phyloP scores from a whole-genome alignment of 2,329 filamentous ascomycete genomes.

The Fusarium oligoseptatum region DNA sequence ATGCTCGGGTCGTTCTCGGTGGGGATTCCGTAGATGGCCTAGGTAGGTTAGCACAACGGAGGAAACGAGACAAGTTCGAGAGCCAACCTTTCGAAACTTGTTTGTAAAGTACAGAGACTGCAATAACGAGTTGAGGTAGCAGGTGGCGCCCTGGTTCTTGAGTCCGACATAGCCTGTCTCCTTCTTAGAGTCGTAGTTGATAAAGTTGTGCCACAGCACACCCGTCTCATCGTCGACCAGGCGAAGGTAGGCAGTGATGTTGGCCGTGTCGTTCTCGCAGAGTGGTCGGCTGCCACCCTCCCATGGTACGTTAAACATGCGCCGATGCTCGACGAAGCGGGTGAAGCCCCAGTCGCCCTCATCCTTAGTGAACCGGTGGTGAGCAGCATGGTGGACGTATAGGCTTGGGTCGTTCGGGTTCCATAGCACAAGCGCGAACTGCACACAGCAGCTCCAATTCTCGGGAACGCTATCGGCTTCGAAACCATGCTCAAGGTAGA shows the following conservation, averaged over 20 bases:
- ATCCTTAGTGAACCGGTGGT: constrained; percentile 95
- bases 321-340: constrained; percentile 89
- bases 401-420: constrained; percentile 93
- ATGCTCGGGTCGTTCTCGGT: constrained; percentile 86
- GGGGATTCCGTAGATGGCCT: constrained; percentile 97
- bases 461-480: constrained; percentile 81
- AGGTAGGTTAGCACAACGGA: constrained; percentile 28
- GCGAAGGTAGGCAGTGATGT: constrained; percentile 86
- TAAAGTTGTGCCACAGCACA: constrained; percentile 91
- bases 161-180: constrained; percentile 97
- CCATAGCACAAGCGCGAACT: constrained; percentile 94
- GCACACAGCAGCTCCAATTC: constrained; percentile 96
- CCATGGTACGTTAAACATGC: constrained; percentile 84
- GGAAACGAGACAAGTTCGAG: background rate
- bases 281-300: constrained; percentile 77
- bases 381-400: constrained; percentile 84
- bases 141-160: constrained; percentile 95
- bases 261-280: constrained; percentile 81
- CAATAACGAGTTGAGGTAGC: constrained; percentile 86
- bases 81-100: constrained; percentile 85
- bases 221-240: constrained; percentile 89
- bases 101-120: constrained; percentile 91
- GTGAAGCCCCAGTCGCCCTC: constrained; percentile 99
- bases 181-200: constrained; percentile 98
- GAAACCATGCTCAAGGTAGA: constrained; percentile 97